Conservation (phyloP, 331 rosid genomes). For the Ulmus americana region DNA sequence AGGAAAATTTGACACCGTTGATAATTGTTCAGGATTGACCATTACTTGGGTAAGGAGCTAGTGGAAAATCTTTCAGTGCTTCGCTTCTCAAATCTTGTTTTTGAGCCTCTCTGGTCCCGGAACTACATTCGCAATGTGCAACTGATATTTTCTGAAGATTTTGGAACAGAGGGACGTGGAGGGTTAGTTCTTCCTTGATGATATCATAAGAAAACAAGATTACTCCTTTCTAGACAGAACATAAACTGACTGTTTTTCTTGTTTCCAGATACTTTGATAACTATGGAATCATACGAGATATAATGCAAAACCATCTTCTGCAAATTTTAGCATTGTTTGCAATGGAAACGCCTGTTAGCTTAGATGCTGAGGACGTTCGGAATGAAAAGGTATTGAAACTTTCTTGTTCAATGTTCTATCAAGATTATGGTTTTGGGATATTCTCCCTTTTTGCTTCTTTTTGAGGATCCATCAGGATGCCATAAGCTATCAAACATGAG, state of each 20-base stretch:
- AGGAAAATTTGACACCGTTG: constrained; percentile 22
- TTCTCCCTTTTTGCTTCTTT: background rate
- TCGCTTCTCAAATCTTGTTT: constrained; percentile 94
- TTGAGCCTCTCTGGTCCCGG: constrained; percentile 94
- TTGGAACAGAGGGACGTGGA: constrained; percentile 94
- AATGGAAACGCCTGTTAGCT: constrained; percentile 96
- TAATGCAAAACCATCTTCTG: constrained; percentile 95
- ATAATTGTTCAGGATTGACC: constrained; percentile 68
- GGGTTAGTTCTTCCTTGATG: constrained; percentile 54
- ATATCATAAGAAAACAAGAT: constrained; percentile 15
- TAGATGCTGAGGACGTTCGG: constrained; percentile 94
- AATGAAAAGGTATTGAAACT: constrained; percentile 67
- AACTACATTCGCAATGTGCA: constrained; percentile 87
- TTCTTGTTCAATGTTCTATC: constrained; percentile 2
- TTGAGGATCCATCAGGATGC: background rate
- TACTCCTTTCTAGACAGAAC: constrained; percentile 4
- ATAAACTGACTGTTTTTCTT: constrained; percentile 14
- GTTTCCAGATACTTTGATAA: constrained; percentile 66
- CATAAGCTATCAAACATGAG: constrained; percentile 7
- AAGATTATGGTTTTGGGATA: background rate
- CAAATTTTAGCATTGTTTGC: constrained; percentile 93
- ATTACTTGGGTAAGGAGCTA: constrained; percentile 97
- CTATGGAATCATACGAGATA: constrained; percentile 88
- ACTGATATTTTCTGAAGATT: constrained; percentile 90
- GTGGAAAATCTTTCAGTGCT: constrained; percentile 95